Conservation (phyloP, 1,284 basidiomycete genomes). For the Trichosporon sp. region DNA sequence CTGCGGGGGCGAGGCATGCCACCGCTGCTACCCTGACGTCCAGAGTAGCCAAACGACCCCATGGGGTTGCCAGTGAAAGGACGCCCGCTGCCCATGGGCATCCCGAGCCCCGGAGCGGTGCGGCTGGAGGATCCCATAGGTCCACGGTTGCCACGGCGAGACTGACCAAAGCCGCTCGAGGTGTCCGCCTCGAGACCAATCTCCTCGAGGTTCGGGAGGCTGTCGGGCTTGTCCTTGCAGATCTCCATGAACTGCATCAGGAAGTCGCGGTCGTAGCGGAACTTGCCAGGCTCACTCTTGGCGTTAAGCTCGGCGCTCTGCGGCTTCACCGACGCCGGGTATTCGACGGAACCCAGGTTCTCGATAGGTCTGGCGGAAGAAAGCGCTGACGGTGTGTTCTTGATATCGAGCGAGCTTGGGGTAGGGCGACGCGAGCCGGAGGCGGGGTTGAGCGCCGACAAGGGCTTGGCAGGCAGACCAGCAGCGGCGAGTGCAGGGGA, state of each 20-base stretch:
- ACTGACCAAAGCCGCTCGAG: slow-evolving; percentile 55
- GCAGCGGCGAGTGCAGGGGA: slow-evolving; percentile 52
- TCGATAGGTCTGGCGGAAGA: slow-evolving; percentile 78
- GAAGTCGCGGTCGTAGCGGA: slow-evolving; percentile 97
- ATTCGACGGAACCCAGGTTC: slow-evolving; percentile 74
- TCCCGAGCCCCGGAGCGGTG: slow-evolving; percentile 65
- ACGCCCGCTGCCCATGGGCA: slow-evolving; percentile 40
- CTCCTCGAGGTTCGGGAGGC: slow-evolving; percentile 83
- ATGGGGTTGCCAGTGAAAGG: slow-evolving; percentile 30
- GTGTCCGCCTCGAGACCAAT: slow-evolving; percentile 80
- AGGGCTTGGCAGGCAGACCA: slow-evolving; percentile 55
- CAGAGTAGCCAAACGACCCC: slow-evolving; percentile 67
- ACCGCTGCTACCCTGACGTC: slow-evolving; percentile 62
- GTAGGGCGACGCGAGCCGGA: slow-evolving; percentile 57
- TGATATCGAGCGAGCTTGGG: slow-evolving; percentile 69
- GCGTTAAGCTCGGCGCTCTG: slow-evolving; percentile 84
- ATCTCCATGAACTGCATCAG: slow-evolving; percentile 94
- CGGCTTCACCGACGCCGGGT: slow-evolving; percentile 81
- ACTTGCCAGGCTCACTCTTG: slow-evolving; percentile 80
- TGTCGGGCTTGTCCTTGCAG: slow-evolving; percentile 92
- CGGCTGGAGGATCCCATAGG: slow-evolving; percentile 59
- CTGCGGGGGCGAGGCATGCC: slow-evolving; percentile 72
- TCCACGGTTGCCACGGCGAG: slow-evolving; percentile 41
- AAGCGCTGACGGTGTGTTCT: slow-evolving; percentile 64
- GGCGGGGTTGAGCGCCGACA: slow-evolving; percentile 45